Conservation (phyloP, 2,329 filamentous ascomycete genomes). For the Arthrobotrys sinensis region DNA sequence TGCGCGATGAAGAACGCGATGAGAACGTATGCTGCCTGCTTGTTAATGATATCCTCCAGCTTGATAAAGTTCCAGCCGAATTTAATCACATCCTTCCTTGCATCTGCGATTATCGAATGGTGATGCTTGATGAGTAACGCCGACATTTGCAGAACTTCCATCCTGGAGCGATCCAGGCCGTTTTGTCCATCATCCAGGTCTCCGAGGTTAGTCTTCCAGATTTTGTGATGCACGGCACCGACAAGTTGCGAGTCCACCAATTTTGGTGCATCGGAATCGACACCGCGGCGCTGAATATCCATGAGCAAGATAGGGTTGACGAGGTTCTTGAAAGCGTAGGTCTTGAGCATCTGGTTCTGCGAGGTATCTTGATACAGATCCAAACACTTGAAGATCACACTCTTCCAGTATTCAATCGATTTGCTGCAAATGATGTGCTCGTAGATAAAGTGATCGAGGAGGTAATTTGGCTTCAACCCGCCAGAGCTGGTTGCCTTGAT, state of each 20-base stretch:
- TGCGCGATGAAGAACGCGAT: constrained; percentile 98
- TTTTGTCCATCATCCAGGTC: constrained; percentile 86
- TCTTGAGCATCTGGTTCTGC: constrained; percentile 89
- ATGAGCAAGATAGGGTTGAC: constrained; percentile 97
- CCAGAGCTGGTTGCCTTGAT: constrained; percentile 87
- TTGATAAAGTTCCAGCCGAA: constrained; percentile 99
- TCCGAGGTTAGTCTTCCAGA: constrained; percentile 91
- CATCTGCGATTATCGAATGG: constrained; percentile 86
- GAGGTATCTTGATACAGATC: constrained; percentile 86
- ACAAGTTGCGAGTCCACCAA: constrained; percentile 90
- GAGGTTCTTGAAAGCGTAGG: constrained; percentile 90
- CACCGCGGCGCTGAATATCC: constrained; percentile 91
- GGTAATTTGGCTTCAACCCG: constrained; percentile 82
- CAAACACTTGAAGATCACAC: constrained; percentile 85
- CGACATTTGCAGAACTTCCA: constrained; percentile 95
- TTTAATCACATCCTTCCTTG: constrained; percentile 97
- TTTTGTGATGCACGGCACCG: constrained; percentile 88
- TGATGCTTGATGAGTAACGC: constrained; percentile 97
- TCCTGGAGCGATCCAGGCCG: constrained; percentile 93
- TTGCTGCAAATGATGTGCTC: constrained; percentile 84
- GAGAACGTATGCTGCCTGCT: constrained; percentile 96
- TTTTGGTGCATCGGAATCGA: constrained; percentile 75
- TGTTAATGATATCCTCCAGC: constrained; percentile 99
- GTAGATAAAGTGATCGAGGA: constrained; percentile 87
- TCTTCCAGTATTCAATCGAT: constrained; percentile 87